Evolutionary conservation across 2,329 filamentous ascomycete species (phyloP).

Genomic region (Penicillium hesseltinei): DNA sequence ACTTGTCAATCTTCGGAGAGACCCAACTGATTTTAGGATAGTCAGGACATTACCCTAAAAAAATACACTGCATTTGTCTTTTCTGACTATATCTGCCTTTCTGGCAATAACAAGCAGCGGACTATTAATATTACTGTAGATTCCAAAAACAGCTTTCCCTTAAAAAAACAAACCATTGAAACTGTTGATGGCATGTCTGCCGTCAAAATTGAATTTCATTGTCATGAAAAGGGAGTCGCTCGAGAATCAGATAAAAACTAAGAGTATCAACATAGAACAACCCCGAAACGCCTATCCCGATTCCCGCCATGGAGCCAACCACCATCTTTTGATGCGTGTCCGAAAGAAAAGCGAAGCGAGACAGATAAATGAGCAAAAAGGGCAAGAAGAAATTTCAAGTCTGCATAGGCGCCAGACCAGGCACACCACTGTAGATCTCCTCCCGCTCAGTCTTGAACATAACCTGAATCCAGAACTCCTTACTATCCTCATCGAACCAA

Average conservation of each 20-base stretch:
- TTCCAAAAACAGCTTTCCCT: too few species aligned
- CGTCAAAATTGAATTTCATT: neutral
- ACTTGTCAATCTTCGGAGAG: neutral
- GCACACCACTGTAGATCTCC: constrained; percentile 73
- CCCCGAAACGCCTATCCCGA: constrained; percentile 17
- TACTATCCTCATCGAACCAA: constrained; percentile 93
- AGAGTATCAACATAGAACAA: constrained; percentile 12
- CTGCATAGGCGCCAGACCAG: constrained; percentile 57
- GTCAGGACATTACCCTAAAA: constrained; percentile 1
- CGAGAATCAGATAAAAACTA: constrained; percentile 6
- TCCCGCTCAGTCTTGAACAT: constrained; percentile 98
- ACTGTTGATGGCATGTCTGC: neutral
- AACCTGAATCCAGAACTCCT: constrained; percentile 96
- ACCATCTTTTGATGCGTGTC: constrained; percentile 6
- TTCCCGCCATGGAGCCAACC: constrained; percentile 12
- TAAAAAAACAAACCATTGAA: neutral
- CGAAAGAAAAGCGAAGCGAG: neutral
- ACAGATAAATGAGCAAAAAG: neutral
- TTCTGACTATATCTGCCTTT: neutral
- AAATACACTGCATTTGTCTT: neutral
- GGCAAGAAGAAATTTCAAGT: constrained; percentile 19
- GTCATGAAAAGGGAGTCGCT: constrained; percentile 13
- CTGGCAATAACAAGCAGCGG: neutral
- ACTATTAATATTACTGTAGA: neutral
- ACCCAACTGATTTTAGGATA: neutral